A percentile compares a stretch with the other conserved stretches of the same genome.
Conservation (phyloP, 306 rosid genomes). For the Dryas octopetala region DNA sequence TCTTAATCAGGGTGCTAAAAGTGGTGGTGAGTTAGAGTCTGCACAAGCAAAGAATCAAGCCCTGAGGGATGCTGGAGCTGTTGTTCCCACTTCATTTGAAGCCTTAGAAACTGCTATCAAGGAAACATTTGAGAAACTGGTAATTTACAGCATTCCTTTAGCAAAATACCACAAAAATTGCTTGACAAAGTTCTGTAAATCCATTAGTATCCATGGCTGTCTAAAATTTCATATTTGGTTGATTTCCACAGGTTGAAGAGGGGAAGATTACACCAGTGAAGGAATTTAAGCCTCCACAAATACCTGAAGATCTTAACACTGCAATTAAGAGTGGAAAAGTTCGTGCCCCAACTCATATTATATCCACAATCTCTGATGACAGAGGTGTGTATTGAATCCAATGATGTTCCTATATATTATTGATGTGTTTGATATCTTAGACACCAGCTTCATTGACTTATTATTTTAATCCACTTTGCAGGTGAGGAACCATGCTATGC, state of each 20-base stretch:
- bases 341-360: slow-evolving; percentile 95
- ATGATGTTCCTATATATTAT: slow-evolving; percentile 10
- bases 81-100: slow-evolving; percentile 93
- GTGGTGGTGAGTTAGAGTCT: slow-evolving; percentile 98
- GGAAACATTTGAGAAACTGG: slow-evolving; percentile 88
- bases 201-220: not conserved
- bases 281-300: slow-evolving; percentile 90
- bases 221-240: slow-evolving; percentile 13
- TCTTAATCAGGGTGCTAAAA: slow-evolving; percentile 84
- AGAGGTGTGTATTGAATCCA: slow-evolving; percentile 59
- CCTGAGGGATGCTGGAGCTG: slow-evolving; percentile 91
- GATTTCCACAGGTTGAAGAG: slow-evolving; percentile 53
- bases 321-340: slow-evolving; percentile 98
- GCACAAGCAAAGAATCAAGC: slow-evolving; percentile 98
- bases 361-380: slow-evolving; percentile 98
- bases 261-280: slow-evolving; percentile 73
- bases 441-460: slow-evolving; percentile 26
- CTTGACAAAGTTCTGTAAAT: not conserved
- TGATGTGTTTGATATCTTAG: slow-evolving; percentile 1
- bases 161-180: not conserved
- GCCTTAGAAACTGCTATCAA: slow-evolving; percentile 74
- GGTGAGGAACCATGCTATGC: slow-evolving; percentile 99
- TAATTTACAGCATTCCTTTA: slow-evolving; percentile 38
- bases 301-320: slow-evolving; percentile 86
- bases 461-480: slow-evolving; percentile 33